Conservation (phyloP, 768 basidiomycete species). For the Sporobolomyces pararoseus region DNA sequence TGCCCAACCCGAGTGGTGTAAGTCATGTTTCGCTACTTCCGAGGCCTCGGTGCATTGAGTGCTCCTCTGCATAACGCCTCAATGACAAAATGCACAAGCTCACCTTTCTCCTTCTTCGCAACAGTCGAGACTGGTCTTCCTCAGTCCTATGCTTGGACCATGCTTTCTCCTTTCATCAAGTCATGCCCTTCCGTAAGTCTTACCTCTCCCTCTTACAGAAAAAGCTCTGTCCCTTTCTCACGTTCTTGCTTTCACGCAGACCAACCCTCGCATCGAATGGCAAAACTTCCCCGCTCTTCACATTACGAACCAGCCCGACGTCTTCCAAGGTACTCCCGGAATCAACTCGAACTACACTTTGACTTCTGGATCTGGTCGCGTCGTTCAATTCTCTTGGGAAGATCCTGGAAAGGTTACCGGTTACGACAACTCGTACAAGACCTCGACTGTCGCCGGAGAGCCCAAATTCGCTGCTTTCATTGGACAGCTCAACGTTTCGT, state of each 20-base stretch:
- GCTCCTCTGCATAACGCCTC: too few relatives aligned
- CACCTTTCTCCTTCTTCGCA: not conserved
- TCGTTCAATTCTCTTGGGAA: slow-evolving; percentile 59
- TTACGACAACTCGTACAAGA: slow-evolving; percentile 58
- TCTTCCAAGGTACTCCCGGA: slow-evolving; percentile 49
- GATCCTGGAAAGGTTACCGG: slow-evolving; percentile 57
- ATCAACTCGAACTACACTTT: slow-evolving; percentile 60
- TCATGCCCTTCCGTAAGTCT: slow-evolving; percentile 49
- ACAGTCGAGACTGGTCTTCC: slow-evolving; percentile 59
- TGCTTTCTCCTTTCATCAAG: slow-evolving; percentile 58
- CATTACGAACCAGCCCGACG: slow-evolving; percentile 52
- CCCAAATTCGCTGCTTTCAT: slow-evolving; percentile 60
- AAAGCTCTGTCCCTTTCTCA: slow-evolving; percentile 47
- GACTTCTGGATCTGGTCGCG: slow-evolving; percentile 54
- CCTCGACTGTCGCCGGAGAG: slow-evolving; percentile 54
- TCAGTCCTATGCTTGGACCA: slow-evolving; percentile 63
- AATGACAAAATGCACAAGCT: too few relatives aligned
- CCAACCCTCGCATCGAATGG: slow-evolving; percentile 44
- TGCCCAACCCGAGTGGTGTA: slow-evolving; percentile 16
- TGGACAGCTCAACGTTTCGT: slow-evolving; percentile 62
- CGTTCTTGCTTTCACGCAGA: slow-evolving; percentile 50
- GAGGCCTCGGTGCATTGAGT: too few relatives aligned
- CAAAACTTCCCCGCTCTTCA: slow-evolving; percentile 60
- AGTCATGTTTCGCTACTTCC: not conserved
- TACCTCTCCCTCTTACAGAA: too few relatives aligned